Evolutionary conservation across 2,329 filamentous ascomycete genomes (phyloP).

Genomic region (Hymenotorrendiella dingleyae): DNA sequence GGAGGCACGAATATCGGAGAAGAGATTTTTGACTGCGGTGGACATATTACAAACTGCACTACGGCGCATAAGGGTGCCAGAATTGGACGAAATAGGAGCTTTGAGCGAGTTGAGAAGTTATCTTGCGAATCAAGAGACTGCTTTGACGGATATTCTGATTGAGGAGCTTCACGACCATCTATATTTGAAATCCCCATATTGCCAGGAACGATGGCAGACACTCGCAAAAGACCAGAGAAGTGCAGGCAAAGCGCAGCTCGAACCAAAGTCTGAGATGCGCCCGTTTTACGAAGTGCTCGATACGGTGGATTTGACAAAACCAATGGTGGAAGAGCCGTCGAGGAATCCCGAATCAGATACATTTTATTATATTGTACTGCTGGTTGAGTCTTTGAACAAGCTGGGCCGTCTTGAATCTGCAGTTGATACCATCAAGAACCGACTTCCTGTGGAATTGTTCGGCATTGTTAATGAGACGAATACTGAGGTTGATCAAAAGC

Average conservation of each 20-base stretch:
- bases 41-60: constrained; percentile 86
- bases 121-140: constrained; percentile 85
- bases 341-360: constrained; percentile 94
- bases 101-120: constrained; percentile 81
- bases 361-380: constrained; percentile 82
- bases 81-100: constrained; percentile 86
- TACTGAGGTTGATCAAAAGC: constrained; percentile 84
- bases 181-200: constrained; percentile 96
- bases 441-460: constrained; percentile 89
- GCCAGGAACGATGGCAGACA: constrained; percentile 89
- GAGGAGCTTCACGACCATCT: constrained; percentile 96
- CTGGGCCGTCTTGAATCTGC: constrained; percentile 80
- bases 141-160: constrained; percentile 89
- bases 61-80: constrained; percentile 75
- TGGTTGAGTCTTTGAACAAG: constrained; percentile 86
- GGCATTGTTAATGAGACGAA: constrained; percentile 92
- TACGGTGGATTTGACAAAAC: constrained; percentile 51
- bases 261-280: constrained; percentile 35
- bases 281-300: constrained; percentile 58
- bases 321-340: constrained; percentile 76
- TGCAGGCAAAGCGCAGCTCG: constrained; percentile 36
- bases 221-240: constrained; percentile 62
- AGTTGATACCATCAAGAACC: constrained; percentile 85
- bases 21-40: constrained; percentile 87
- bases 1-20: constrained; percentile 92